Base-by-base conservation (phyloP, 2,329 filamentous ascomycete genomes). In the Parastagonospora avenae region DNA sequence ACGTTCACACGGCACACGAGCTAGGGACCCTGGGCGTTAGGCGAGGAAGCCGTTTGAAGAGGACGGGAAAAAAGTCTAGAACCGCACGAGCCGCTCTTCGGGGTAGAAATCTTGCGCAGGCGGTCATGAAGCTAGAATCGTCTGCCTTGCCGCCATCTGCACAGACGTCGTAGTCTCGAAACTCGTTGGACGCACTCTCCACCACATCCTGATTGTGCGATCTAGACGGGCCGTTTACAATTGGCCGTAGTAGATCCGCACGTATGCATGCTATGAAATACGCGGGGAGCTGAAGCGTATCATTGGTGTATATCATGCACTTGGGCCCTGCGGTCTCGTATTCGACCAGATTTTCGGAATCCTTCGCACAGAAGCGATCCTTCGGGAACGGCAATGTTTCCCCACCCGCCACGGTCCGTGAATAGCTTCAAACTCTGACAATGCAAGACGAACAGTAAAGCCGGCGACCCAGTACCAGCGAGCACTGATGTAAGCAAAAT, bases 201-300 rank as follows among this genome's bases (percentile, higher is more conserved):
- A 40, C 37, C 37, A 19, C 16, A 28, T 40, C 24, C 12, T 30
- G 39, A 14, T 29, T 16, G 9, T 37, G 27, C 38, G 28, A 42
- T 42, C 14, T 29, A 16, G 8, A n/a, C n/a, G 39, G 16, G 12
- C 39, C 10, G 39, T 29, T 30, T 7, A 29, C 28, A 28, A 30
- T n/a, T 30, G 39, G 27, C 39, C 39, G 39, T 29, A 28, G 39
- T 42, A 42, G 27, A 15, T 42, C 39, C 39, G 39, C 15, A 28
- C 28, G 14, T 42, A 30, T 14, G 24, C 38, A 28, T 28, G 39
- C n/a, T 8, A 30, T n/a, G n/a, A 29, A 31, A 11, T 11, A 9
- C 5, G 7, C 27, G 39, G 29, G 28, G 39, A 28, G 28, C 30
- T 27, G 6, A 30, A 42, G 39, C 27, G 39, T 31, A 31, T 42